Base-by-base conservation (phyloP, 345 rosid genomes). In the Hirschfeldia incana region DNA sequence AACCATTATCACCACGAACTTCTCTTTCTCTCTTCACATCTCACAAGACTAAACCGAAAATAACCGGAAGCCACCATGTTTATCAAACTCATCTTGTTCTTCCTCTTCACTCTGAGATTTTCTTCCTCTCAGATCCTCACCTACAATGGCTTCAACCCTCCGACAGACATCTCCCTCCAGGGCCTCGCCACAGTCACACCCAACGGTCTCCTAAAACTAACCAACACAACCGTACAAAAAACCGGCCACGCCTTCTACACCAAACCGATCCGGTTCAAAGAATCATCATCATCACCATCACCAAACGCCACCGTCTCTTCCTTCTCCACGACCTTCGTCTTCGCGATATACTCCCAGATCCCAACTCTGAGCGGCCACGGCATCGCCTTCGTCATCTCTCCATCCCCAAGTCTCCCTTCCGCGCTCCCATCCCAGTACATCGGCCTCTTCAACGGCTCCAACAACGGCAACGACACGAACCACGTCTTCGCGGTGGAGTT, bases 171-270 rank as follows among this genome's bases (percentile, higher is more conserved):
- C 58, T 88, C 74, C 76, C 64, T 94, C 28, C 68, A 76, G 34
- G 95, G 90, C 17, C 87, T 49, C 72, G 94, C 97, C 6, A 82
- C 83, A 67, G 71, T 94, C 74, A 84, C 81, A 53, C 46, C 65
- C 32, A 83, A 84, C 55, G 97, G 97, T 65, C 2, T 90, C 26
- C 83, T 94, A 37, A 75, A 78, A 53, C 84, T 94, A 69, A 94
- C 97, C n/a, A 83, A 90, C 77, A 78, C 82, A 36, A 77, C 89
- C 0, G 80, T 39, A 27, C 87, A 90, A 10, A 76, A 67, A 57
- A 78, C 85, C 77, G 98, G 98, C 21, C 98, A 91, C 79, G 94
- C 94, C 66, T 92, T 94, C 76, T 91, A 88, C 80, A 81, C 93
- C 3, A 78, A 88, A 32, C 90, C 81, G 3, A 44, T 92, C 65